Conservation (phyloP, 2,329 filamentous ascomycete genomes). For the Neopestalotiopsis clavispora region DNA sequence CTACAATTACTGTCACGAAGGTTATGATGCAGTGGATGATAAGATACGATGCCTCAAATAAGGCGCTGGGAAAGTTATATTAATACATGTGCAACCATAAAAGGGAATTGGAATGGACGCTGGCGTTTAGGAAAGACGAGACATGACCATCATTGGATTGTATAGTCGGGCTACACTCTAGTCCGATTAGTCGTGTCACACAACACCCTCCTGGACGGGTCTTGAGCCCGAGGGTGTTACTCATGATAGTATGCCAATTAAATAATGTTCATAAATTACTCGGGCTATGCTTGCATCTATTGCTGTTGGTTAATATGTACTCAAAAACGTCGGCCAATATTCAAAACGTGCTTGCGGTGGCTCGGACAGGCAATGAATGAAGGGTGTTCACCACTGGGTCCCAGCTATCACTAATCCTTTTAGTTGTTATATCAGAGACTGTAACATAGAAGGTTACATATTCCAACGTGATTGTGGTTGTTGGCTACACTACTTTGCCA, state of each 20-base stretch:
- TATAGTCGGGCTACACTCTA: neutral
- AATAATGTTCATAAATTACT: neutral
- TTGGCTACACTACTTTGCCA: neutral
- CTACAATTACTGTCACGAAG: neutral
- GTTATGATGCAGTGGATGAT: neutral
- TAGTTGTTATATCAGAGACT: too few species aligned
- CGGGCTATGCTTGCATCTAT: too few species aligned
- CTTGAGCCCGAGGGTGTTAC: neutral
- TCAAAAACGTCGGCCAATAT: too few species aligned
- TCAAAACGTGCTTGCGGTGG: too few species aligned
- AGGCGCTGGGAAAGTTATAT: neutral
- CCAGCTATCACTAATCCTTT: too few species aligned
- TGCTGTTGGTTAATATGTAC: too few species aligned
- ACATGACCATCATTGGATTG: neutral
- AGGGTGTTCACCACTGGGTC: too few species aligned
- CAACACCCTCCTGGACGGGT: neutral
- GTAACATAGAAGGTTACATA: too few species aligned
- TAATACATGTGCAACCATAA: constrained; percentile 1
- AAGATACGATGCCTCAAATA: neutral
- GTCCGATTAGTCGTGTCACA: neutral
- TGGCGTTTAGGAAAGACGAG: neutral
- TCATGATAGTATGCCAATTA: neutral
- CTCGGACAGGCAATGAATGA: too few species aligned
- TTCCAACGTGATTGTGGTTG: too few species aligned
- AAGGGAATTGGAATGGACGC: neutral